These are phyloP conservation scores for Rhynchospora pubera DNA, from an alignment of 176 grass and related monocot genomes.

Conservation along the genomic window DNA sequence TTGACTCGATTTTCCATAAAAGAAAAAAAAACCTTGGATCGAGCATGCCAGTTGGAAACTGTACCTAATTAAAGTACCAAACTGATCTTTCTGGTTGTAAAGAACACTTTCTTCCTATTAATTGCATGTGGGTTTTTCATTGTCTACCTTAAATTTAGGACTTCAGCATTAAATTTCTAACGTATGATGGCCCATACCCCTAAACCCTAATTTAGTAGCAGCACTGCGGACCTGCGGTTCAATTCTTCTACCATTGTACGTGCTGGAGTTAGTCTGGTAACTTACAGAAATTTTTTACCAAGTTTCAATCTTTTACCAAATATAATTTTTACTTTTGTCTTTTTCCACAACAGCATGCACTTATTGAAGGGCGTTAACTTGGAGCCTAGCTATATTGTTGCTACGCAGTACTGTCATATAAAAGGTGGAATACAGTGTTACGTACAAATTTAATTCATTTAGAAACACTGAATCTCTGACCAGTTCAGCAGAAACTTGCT, in stretches of 20 bases:
- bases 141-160: not conserved
- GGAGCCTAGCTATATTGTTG: not conserved
- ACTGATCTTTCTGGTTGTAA: not conserved
- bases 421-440: not conserved
- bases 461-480: not conserved
- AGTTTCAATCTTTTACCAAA: not conserved
- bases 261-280: not conserved
- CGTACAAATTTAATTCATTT: not conserved
- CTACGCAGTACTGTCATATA: not conserved
- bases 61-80: not conserved
- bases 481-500: not conserved
- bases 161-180: not conserved
- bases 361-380: not conserved
- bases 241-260: not conserved
- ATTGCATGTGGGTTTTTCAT: not conserved
- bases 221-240: not conserved
- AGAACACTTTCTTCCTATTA: not conserved
- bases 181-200: not conserved
- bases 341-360: not conserved
- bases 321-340: not conserved
- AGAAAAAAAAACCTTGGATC: not conserved
- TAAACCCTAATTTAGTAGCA: not conserved
- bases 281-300: not conserved
- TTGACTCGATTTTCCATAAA: no score
- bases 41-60: not conserved